Base-by-base conservation (phyloP, 1,284 basidiomycete genomes). In the Puccinia coronata region DNA sequence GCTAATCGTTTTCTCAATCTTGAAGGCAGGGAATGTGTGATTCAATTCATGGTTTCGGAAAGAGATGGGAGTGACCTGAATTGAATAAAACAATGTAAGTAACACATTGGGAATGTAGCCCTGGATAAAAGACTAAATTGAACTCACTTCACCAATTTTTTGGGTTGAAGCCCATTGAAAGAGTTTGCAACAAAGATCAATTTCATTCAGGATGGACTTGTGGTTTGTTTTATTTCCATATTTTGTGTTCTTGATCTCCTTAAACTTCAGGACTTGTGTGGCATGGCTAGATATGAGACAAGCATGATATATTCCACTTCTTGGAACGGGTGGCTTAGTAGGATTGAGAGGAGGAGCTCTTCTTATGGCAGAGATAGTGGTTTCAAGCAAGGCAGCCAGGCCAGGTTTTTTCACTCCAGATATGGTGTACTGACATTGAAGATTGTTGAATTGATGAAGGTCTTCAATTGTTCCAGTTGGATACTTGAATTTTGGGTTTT, bases 81-180 rank as follows among this genome's bases (percentile, higher is more conserved):
- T 31, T 6, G n/a, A 57, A 41, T 25, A 18, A 9, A 25, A 28
- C 14, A 20, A 39, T 67, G n/a, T 49, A 8, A 43, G 43, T 43
- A 16, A 43, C 16, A 8, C 43, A 43, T 43, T 8, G 9, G 9
- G 23, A n/a, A 34, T 43, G n/a, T n/a, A n/a, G n/a, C n/a, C n/a
- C 11, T 1, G 3, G 14, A 16, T 20, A 77, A 6, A 57, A 25
- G 8, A 20, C 16, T 12, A 20, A 20, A 16, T 51, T 43, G 43
- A 51, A 20, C 76, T 69, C 41, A 77, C 75, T 16, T 31, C 75
- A 31, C 63, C 75, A 36, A 61, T 43, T 12, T 28, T 47, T 69
- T 77, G 57, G 5, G 25, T 49, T 18, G 49, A 49, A 67, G 76
- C 76, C 76, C 76, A 78, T 39, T 63, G 65, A 41, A 65, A 67